phyloP scores from a whole-genome alignment of 2,329 filamentous ascomycete species.

The Drechslerella coelobrocha region DNA sequence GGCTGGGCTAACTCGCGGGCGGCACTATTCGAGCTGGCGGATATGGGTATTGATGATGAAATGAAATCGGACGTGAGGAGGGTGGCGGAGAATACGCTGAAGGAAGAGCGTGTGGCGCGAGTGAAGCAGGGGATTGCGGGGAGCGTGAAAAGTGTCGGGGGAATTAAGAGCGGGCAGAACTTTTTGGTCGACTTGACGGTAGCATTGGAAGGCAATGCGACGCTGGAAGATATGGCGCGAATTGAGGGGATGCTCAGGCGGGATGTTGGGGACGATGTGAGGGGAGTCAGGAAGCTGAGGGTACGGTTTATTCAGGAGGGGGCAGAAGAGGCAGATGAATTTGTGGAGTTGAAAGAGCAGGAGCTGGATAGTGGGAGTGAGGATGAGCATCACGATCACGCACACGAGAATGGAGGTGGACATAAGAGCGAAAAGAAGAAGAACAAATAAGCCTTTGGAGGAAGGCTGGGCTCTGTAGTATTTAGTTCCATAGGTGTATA shows the following conservation, averaged over 20 bases:
- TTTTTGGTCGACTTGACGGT: constrained; percentile 91
- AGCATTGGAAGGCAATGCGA: constrained; percentile 77
- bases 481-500: background rate
- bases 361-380: constrained; percentile 66
- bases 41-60: constrained; percentile 85
- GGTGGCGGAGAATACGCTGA: constrained; percentile 73
- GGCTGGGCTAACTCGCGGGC: constrained; percentile 84
- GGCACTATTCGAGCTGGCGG: constrained; percentile 86
- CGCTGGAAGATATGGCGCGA: constrained; percentile 71
- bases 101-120: constrained; percentile 62
- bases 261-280: constrained; percentile 75
- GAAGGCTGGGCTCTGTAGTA: background rate
- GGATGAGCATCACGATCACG: constrained; percentile 60
- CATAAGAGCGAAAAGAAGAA: constrained; percentile 40
- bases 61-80: constrained; percentile 34
- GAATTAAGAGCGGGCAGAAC: constrained; percentile 95
- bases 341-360: constrained; percentile 72
- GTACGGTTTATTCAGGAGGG: constrained; percentile 81
- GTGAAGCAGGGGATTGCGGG: constrained; percentile 65
- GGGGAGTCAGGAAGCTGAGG: constrained; percentile 81
- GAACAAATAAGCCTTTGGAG: constrained; percentile 28
- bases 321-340: constrained; percentile 65
- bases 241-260: constrained; percentile 78
- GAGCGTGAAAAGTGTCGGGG: constrained; percentile 77
- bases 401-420: constrained; percentile 50